Base-by-base conservation (phyloP, 179 eudicot species). In the Corrigiola litoralis region DNA sequence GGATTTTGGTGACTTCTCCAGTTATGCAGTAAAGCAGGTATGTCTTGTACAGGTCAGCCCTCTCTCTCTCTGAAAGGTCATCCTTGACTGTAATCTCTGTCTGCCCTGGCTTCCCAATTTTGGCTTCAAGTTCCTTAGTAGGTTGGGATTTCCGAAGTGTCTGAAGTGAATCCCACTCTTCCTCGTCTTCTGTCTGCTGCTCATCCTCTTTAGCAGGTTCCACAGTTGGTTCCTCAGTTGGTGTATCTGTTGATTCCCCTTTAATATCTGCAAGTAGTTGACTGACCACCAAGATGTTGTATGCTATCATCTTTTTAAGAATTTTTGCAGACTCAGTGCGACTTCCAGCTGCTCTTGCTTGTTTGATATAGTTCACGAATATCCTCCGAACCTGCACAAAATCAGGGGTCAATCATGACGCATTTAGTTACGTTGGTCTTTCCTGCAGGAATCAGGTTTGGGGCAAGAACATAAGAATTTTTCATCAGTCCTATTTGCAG, bases 1-100 rank as follows among this genome's bases (percentile, higher is more conserved):
- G 90, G n/a, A 85, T 75, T 49, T 72, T 76, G 17, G 77, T 77
- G 54, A 80, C 87, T 63, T 84, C 85, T 54, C 97, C 99, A 8
- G 90, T 84, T 16, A 86, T 74, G 78, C 96, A 91, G 65, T 56
- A 85, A 31, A 84, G 29, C 70, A 95, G 73, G 79, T 86, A 91
- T 38, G 92, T 88, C 80, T 84, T 82, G 86, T 95, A 95, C 59
- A 95, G 84, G 68, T 85, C 92, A 27, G 84, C 77, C 77, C 88
- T 85, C 48, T 95, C 97, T 74, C 87, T 85, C 46, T 85, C 97
- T 7, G 90, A 72, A 34, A 95, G 90, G 75, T 91, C 96, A 58
- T 95, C 92, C 77, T 70, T 75, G 23, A 95, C 84, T 67, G 87
- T 88, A 37, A 95, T 95, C 38, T 95, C 96, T 16, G 87, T 84